Conservation (phyloP, 352 stramenopile genomes). For the Elongisporangium undulatum region DNA sequence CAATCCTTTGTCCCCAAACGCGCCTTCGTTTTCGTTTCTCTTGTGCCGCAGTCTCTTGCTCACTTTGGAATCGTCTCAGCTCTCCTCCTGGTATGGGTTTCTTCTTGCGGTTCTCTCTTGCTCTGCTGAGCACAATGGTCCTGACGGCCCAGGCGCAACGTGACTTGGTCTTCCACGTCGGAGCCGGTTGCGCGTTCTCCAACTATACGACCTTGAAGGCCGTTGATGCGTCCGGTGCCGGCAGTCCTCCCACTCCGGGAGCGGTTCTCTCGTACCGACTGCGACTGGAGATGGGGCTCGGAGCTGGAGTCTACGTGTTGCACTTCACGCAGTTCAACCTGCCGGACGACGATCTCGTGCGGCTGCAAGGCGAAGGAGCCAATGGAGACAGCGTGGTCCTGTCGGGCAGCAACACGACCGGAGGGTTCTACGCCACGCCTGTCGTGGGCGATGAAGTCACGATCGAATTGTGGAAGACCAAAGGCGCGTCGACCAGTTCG, state of each 20-base stretch:
- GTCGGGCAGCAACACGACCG: slow-evolving; percentile 44
- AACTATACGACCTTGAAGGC: slow-evolving; percentile 38
- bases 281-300: slow-evolving; percentile 36
- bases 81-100: slow-evolving; percentile 6
- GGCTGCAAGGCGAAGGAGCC: no score
- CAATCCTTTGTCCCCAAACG: slow-evolving; percentile 5
- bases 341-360: slow-evolving; percentile 38
- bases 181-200: slow-evolving; percentile 46
- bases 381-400: no score
- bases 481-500: neutral
- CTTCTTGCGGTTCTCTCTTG: slow-evolving; percentile 8
- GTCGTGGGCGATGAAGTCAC: slow-evolving; percentile 39
- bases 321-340: slow-evolving; percentile 55
- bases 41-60: no score
- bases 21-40: no score
- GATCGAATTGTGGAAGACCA: slow-evolving; percentile 39
- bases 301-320: slow-evolving; percentile 51
- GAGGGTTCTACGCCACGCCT: slow-evolving; percentile 43
- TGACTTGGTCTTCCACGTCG: slow-evolving; percentile 25
- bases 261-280: slow-evolving; percentile 35
- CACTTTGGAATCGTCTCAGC: no score
- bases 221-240: neutral
- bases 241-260: no score
- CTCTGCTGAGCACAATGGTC: slow-evolving; percentile 1
- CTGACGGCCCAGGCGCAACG: slow-evolving; percentile 12